Base-by-base conservation (phyloP, 768 basidiomycete species). In the Cystofilobasidium macerans region DNA sequence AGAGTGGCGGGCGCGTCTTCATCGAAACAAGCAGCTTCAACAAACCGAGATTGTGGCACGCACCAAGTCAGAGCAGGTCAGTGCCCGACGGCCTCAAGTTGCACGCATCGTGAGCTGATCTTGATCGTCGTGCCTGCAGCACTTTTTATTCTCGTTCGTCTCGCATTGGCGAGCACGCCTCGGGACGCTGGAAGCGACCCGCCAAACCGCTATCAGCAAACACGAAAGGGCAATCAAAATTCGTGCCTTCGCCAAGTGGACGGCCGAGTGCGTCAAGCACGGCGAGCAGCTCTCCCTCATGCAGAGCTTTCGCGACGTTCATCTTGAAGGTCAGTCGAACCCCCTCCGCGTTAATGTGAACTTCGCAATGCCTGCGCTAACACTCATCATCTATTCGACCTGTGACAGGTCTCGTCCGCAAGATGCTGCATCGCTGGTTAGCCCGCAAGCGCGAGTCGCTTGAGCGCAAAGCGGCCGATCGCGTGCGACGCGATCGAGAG, bases 261-360 rank as follows among this genome's bases (percentile, higher is more conserved):
- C 82, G 71, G 76, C 74, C 8, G 77, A 81, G 42, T 83, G 81
- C 71, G 76, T 79, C 42, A 82, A 84, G 30, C 87, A 87, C 72
- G 80, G 81, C 2, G 86, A 89, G 73, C 83, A 85, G 69, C 75
- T 85, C 3, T 85, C 83, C 70, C 81, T 92, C n/a, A 83, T 91
- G 82, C 85, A 88, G 72, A 89, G 87, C 72, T 87, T 88, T 74
- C 82, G 85, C 64, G 81, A 86, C 68, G 84, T 91, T 53, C 88
- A 87, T 75, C 81, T 81, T 51, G 87, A 89, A 80, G 89, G 89
- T 84, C 71, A 42, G 76, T 67, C 33, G 14, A 83, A 3, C 14
- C 18, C 3, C 40, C 48, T 47, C 12, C 30, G 9, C 8, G 45
- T 26, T 13, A 2, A 22, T 32, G 33, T 9, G 24, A 14, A 11